A percentile compares a stretch with the other conserved stretches of the same genome.
These are phyloP conservation scores for Elsinoe necatrix DNA, from an alignment of 2,329 filamentous ascomycete genomes.

Conservation along the genomic window DNA sequence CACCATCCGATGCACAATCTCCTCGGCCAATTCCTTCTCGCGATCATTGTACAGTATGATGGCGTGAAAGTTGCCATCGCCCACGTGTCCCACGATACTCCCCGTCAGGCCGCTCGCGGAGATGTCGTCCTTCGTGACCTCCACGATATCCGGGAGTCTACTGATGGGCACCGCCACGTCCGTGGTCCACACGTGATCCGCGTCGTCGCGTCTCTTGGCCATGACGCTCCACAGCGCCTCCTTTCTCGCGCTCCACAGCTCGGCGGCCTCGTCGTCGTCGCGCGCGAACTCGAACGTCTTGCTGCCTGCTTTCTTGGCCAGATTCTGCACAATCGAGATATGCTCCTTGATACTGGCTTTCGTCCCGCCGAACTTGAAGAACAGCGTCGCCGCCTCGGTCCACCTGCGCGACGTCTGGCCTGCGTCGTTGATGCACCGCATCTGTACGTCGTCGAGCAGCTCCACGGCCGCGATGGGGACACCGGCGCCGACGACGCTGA, in stretches of 20 bases:
- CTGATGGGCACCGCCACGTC: slow-evolving; percentile 74
- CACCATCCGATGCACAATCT: slow-evolving; percentile 73
- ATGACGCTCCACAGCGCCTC: slow-evolving; percentile 66
- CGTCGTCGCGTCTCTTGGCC: slow-evolving; percentile 51
- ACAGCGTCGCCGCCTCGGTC: slow-evolving; percentile 63
- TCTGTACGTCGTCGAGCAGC: slow-evolving; percentile 86
- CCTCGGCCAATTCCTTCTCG: slow-evolving; percentile 58
- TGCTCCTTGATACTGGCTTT: slow-evolving; percentile 67
- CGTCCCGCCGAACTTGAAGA: slow-evolving; percentile 68
- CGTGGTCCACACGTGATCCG: slow-evolving; percentile 66
- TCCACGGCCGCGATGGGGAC: slow-evolving; percentile 87
- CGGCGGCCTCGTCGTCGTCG: slow-evolving; percentile 54
- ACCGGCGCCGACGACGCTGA: slow-evolving; percentile 68
- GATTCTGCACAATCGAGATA: slow-evolving; percentile 55
- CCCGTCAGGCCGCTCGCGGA: slow-evolving; percentile 53
- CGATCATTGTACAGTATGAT: slow-evolving; percentile 58
- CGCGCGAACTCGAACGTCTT: slow-evolving; percentile 63
- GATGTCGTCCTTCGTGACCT: slow-evolving; percentile 64
- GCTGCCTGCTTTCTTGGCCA: slow-evolving; percentile 52
- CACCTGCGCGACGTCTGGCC: slow-evolving; percentile 56
- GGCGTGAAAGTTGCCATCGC: slow-evolving; percentile 66
- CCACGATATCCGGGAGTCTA: slow-evolving; percentile 62
- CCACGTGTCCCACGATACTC: slow-evolving; percentile 64
- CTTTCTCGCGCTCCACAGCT: slow-evolving; percentile 69
- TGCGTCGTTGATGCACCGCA: slow-evolving; percentile 62